These are phyloP conservation scores for Myochromella boudieri DNA, from an alignment of 768 basidiomycete species.

Conservation along the genomic window DNA sequence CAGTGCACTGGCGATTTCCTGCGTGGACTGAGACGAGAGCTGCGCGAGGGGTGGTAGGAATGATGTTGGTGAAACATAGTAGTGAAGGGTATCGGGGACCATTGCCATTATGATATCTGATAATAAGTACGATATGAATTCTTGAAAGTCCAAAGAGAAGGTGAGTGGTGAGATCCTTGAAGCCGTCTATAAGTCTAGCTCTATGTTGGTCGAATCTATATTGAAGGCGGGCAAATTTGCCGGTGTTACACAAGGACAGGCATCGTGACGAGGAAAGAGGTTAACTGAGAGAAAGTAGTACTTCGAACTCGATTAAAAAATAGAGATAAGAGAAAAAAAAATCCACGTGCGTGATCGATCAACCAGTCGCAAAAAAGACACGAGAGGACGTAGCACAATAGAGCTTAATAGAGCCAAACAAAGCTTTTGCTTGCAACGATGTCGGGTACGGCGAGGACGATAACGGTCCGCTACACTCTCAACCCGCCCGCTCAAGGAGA, in stretches of 20 bases:
- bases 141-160: neutral
- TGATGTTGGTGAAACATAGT: constrained; percentile 26
- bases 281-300: too few relatives aligned
- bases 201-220: constrained; percentile 10
- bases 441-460: constrained; percentile 22
- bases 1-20: constrained; percentile 40
- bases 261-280: constrained; percentile 36
- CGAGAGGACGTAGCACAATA: constrained; percentile 12
- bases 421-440: constrained; percentile 7
- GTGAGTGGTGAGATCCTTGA: constrained; percentile 7
- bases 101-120: constrained; percentile 14
- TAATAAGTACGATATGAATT: neutral
- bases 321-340: constrained; percentile 9
- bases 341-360: constrained; percentile 16
- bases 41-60: constrained; percentile 58
- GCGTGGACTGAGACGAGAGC: constrained; percentile 33
- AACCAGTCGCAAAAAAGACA: too few relatives aligned
- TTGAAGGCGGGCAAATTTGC: constrained; percentile 21
- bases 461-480: constrained; percentile 44
- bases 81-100: too few relatives aligned
- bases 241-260: constrained; percentile 55
- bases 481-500: constrained; percentile 35
- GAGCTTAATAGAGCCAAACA: constrained; percentile 25
- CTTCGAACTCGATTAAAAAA: constrained; percentile 7
- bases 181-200: constrained; percentile 12